Evolutionary conservation across 108 stramenopile genomes (phyloP), one percentile per base, ranked within the genome.

Genomic region (Discostella pseudostelligera): DNA sequence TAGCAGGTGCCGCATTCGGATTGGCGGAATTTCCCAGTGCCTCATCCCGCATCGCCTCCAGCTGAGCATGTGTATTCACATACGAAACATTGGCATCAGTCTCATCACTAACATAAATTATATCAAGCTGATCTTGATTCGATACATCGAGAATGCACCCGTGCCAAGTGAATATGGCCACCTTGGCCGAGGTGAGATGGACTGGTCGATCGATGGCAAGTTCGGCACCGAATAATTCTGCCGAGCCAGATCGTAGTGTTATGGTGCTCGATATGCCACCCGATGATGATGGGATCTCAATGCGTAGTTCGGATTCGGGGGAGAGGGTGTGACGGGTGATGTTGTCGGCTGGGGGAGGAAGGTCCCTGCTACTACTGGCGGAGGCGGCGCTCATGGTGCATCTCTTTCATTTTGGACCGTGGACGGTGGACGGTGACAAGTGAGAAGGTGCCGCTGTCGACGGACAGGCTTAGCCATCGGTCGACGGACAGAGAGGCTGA

Each of bases 1-100:
- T n/a, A n/a, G n/a, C n/a, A n/a, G n/a, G n/a, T n/a, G n/a, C 65
- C 54, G 51, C 55, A n/a, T 50, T 39, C 24, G 24, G 12, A 9
- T 49, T 11, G 62, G 51, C 62, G 36, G 56, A 59, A 62, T 40
- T 9, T n/a, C 44, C 56, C 21, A 82, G 49, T 14, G 91, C 89
- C 61, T 86, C 87, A 70, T 95, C 94, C 26, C 94, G 53, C 74
- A 95, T 67, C 14, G 87, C 90, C 70, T 95, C 94, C 76, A 95
- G 67, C 59, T 95, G 94, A 2, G 94, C 90, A 76, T 95, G 94
- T 7, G 93, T 92, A 66, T 95, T 95, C 45, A 95, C 90, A 79
- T 80, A 86, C 14, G 89, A 81, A 0, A 95, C 85, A 72, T 92
- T 90, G 48, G 86, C 62, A 55, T 76, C 78, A 4, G 90, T 92